phyloP scores from a whole-genome alignment of 2,329 filamentous ascomycete species.

The Alternaria longipes region DNA sequence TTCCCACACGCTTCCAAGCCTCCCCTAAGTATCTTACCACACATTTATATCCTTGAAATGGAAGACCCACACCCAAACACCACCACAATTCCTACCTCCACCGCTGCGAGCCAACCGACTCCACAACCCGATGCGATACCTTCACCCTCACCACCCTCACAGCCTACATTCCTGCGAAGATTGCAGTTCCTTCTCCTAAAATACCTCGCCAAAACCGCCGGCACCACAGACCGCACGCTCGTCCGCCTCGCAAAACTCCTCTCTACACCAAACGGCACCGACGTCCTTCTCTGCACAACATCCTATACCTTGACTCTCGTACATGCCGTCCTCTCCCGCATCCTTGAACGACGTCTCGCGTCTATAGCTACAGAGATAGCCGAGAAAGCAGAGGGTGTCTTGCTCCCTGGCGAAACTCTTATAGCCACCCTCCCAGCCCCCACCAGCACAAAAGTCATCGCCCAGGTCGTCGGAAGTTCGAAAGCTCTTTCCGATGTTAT shows the following conservation, averaged over 20 bases:
- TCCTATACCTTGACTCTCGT: constrained; percentile 56
- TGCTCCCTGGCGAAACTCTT: constrained; percentile 55
- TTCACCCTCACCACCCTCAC: constrained; percentile 12
- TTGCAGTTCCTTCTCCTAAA: constrained; percentile 30
- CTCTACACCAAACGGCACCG: constrained; percentile 52
- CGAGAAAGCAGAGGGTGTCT: constrained; percentile 48
- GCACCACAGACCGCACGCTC: constrained; percentile 43
- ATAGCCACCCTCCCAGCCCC: constrained; percentile 51
- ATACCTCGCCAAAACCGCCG: constrained; percentile 28
- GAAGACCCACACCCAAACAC: constrained; percentile 27
- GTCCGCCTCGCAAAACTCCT: constrained; percentile 49
- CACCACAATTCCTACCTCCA: constrained; percentile 35
- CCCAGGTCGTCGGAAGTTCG: constrained; percentile 41
- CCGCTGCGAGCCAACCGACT: constrained; percentile 15
- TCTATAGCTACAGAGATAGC: constrained; percentile 49
- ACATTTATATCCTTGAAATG: constrained; percentile 17
- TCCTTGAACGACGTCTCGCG: constrained; percentile 49
- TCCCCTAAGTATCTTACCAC: not conserved
- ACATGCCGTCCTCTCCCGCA: constrained; percentile 50
- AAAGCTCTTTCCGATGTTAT: constrained; percentile 69
- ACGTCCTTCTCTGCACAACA: constrained; percentile 55
- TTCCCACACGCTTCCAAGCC: not conserved
- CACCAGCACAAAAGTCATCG: constrained; percentile 43
- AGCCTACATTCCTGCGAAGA: constrained; percentile 21
- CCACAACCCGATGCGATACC: constrained; percentile 20